These are phyloP conservation scores for Eutypella sp. DNA, from an alignment of 2,329 filamentous ascomycete genomes.

Conservation along the genomic window DNA sequence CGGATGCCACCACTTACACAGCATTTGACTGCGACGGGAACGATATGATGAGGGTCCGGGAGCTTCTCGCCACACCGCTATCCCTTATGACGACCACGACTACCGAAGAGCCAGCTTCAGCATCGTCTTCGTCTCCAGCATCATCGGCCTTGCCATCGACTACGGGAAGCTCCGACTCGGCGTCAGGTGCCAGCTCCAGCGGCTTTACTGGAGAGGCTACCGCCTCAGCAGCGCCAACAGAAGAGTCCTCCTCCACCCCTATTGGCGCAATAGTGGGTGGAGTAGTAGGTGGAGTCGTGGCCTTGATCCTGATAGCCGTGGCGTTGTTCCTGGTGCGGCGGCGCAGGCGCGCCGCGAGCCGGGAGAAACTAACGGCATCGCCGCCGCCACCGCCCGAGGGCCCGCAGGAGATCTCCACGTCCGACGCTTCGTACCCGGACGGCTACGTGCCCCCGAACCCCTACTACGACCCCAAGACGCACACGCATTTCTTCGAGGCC, in stretches of 20 bases:
- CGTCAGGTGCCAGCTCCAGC: background rate
- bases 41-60: slow-evolving; percentile 4
- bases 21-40: slow-evolving; percentile 13
- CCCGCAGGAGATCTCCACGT: slow-evolving; percentile 7
- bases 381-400: slow-evolving; percentile 4
- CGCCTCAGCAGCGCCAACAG: too few relatives aligned
- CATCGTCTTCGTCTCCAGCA: slow-evolving; percentile 4
- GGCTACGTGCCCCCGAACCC: too few relatives aligned
- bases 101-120: background rate
- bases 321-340: slow-evolving; percentile 10
- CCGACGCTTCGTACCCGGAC: background rate
- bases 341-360: background rate
- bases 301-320: slow-evolving; percentile 6
- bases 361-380: background rate
- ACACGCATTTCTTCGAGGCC: too few relatives aligned
- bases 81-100: slow-evolving; percentile 1
- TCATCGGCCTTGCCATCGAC: background rate
- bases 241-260: too few relatives aligned
- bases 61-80: slow-evolving; percentile 10
- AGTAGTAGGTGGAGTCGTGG: slow-evolving; percentile 12
- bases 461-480: too few relatives aligned
- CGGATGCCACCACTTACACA: slow-evolving; percentile 6
- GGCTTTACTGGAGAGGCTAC: background rate
- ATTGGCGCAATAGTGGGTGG: slow-evolving; percentile 11
- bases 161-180: background rate